phyloP scores from a whole-genome alignment of 2,329 filamentous ascomycete genomes.

The Trichoderma hamatum region DNA sequence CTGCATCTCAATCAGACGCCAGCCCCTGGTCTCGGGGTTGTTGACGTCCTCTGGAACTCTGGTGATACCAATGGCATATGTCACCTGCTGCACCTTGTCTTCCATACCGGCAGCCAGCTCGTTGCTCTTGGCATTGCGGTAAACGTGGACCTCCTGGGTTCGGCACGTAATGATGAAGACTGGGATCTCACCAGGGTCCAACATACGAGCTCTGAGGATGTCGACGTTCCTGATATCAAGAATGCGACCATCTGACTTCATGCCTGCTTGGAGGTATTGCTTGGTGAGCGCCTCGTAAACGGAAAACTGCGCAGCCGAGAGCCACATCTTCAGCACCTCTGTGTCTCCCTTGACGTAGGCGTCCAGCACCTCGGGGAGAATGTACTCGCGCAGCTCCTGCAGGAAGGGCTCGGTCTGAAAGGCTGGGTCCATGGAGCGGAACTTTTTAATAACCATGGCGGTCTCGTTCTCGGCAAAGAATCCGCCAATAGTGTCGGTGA shows the following conservation, averaged over 20 bases:
- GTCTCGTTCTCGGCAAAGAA: constrained; percentile 99
- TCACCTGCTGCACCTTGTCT: constrained; percentile 97
- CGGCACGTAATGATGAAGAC: constrained; percentile 97
- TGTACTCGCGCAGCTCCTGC: constrained; percentile 95
- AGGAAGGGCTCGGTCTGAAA: constrained; percentile 97
- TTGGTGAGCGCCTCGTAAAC: constrained; percentile 97
- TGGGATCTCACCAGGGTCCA: constrained; percentile 84
- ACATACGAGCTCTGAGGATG: constrained; percentile 75
- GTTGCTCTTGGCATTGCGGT: constrained; percentile 86
- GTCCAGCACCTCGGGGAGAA: constrained; percentile 93
- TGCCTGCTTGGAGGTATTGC: constrained; percentile 89
- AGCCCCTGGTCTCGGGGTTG: constrained; percentile 95
- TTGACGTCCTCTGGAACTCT: constrained; percentile 91
- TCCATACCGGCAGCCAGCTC: constrained; percentile 96
- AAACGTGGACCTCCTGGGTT: constrained; percentile 97
- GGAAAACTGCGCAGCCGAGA: constrained; percentile 92
- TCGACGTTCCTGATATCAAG: constrained; percentile 95
- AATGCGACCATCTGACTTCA: constrained; percentile 93
- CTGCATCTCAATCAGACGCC: constrained; percentile 97
- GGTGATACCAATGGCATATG: constrained; percentile 96
- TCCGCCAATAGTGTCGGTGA: constrained; percentile 87
- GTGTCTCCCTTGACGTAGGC: constrained; percentile 97
- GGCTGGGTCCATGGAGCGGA: constrained; percentile 89
- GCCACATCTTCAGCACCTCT: constrained; percentile 89
- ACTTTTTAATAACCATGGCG: constrained; percentile 96